A percentile compares a stretch with the other conserved stretches of the same genome.
These are phyloP conservation scores for Hypsizygus ulmarius DNA, from an alignment of 1,284 basidiomycete species.

Conservation along the genomic window DNA sequence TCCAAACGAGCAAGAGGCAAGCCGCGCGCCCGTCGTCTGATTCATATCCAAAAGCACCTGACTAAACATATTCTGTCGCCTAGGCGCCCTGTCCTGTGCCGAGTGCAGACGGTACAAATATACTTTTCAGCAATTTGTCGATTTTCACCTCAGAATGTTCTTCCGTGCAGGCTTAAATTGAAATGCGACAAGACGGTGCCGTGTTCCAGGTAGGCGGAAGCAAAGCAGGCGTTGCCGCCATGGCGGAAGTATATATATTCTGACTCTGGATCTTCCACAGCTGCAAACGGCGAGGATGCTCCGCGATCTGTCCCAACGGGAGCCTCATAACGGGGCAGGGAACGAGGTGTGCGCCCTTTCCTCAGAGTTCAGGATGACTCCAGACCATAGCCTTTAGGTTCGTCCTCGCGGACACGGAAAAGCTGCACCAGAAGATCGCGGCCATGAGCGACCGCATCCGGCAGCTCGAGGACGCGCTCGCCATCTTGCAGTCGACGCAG, in stretches of 20 bases:
- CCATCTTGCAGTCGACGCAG: constrained; percentile 49
- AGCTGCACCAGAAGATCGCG: constrained; percentile 68
- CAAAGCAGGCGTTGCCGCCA: background rate
- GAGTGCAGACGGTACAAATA: constrained; percentile 70
- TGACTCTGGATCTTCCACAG: constrained; percentile 22
- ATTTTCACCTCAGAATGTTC: background rate
- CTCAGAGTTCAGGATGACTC: background rate
- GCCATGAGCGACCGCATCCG: constrained; percentile 75
- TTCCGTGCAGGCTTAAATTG: constrained; percentile 55
- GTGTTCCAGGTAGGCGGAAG: constrained; percentile 52
- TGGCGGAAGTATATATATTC: background rate
- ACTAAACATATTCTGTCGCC: background rate
- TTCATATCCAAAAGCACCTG: background rate
- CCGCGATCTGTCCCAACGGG: constrained; percentile 74
- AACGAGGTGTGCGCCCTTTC: constrained; percentile 51
- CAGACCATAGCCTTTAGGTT: constrained; percentile 42
- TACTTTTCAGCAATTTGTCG: constrained; percentile 8
- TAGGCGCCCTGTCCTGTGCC: constrained; percentile 65
- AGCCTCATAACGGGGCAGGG: constrained; percentile 69
- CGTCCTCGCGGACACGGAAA: constrained; percentile 75
- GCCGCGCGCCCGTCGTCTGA: background rate
- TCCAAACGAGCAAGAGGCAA: constrained; percentile 62
- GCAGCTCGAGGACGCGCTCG: constrained; percentile 72
- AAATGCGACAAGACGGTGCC: constrained; percentile 78
- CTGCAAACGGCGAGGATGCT: constrained; percentile 69